These are phyloP conservation scores for Alternaria longipes DNA, from an alignment of 2,329 filamentous ascomycete species.

Conservation along the genomic window DNA sequence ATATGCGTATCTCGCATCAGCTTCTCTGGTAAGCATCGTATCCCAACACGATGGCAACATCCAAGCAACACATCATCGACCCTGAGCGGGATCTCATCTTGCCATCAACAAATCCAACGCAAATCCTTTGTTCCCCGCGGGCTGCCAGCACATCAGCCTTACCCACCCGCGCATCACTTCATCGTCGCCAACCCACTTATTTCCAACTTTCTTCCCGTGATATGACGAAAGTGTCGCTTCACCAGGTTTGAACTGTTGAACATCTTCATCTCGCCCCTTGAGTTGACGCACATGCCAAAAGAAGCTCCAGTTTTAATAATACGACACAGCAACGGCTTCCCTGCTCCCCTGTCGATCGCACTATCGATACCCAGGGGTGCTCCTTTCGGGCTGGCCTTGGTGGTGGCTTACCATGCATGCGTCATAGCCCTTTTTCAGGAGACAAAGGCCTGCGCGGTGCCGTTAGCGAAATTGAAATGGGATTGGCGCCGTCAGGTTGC, in stretches of 20 bases:
- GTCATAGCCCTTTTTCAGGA: slow-evolving; percentile 10
- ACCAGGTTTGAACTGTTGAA: slow-evolving; percentile 5
- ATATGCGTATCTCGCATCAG: background rate
- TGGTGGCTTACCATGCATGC: background rate
- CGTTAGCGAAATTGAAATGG: slow-evolving; percentile 3
- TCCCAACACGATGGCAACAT: background rate
- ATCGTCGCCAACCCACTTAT: background rate
- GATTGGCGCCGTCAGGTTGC: slow-evolving; percentile 1
- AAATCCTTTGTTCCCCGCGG: background rate
- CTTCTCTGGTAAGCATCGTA: background rate
- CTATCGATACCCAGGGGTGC: slow-evolving; percentile 20
- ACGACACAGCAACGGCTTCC: slow-evolving; percentile 8
- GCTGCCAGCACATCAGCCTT: slow-evolving; percentile 3
- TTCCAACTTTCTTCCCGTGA: background rate
- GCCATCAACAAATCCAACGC: background rate
- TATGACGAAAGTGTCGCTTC: background rate
- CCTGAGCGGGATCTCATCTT: slow-evolving; percentile 2
- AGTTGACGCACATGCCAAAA: slow-evolving; percentile 8
- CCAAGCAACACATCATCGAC: slow-evolving; percentile 5
- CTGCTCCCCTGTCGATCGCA: slow-evolving; percentile 34
- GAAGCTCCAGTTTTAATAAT: slow-evolving; percentile 2
- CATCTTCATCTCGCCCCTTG: slow-evolving; percentile 19
- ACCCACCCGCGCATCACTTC: background rate
- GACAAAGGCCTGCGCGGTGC: slow-evolving; percentile 1
- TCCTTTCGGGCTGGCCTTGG: background rate